Evolutionary conservation across 177 flowering plant genomes (phyloP), one percentile per base, ranked within the genome.

Genomic region (Vitis hybrid): DNA sequence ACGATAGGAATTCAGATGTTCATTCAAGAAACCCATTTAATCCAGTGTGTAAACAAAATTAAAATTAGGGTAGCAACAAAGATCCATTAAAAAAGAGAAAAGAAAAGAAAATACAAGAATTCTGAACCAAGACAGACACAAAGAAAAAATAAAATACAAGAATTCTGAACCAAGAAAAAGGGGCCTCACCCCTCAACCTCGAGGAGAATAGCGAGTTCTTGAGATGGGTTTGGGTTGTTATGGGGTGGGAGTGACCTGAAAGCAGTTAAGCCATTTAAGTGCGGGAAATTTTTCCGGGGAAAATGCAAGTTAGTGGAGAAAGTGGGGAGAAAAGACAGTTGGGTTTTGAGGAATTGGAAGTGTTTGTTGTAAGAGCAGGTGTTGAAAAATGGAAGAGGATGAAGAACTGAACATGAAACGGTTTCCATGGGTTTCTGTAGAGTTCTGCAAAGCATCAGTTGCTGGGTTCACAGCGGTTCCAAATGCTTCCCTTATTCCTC

Each of bases 111-210:
- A 23, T 23, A 23, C 26, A 23, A 23, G 26, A 23, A 23, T 23
- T 23, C 26, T 55, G 32, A 62, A 49, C 17, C 50, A 14, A 19
- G 26, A 57, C n/a, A 13, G 26, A 59, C 17, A 59, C 17, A 65
- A 56, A 56, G 26, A 23, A 23, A 23, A 23, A 23, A 14, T 34
- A 23, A 12, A 32, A 13, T 6, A 60, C 1, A 60, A 65, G 15
- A 40, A 9, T 56, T 64, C 23, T 19, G 19, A 67, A 34, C 6
- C 3, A 14, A 17, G 19, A 15, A 11, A 34, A 57, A 17, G 15
- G 32, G 3, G 6, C 48, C 26, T 18, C 66, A 87, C 91, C 89
- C 91, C 66, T 87, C 89, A 65, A 88, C 87, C 77, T 88, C 86
- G 57, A 88, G 88, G 68, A 88, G 88, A 68, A 88, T 70, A 50